phyloP scores from a whole-genome alignment of 2,329 filamentous ascomycete species.

The Septoria linicola region DNA sequence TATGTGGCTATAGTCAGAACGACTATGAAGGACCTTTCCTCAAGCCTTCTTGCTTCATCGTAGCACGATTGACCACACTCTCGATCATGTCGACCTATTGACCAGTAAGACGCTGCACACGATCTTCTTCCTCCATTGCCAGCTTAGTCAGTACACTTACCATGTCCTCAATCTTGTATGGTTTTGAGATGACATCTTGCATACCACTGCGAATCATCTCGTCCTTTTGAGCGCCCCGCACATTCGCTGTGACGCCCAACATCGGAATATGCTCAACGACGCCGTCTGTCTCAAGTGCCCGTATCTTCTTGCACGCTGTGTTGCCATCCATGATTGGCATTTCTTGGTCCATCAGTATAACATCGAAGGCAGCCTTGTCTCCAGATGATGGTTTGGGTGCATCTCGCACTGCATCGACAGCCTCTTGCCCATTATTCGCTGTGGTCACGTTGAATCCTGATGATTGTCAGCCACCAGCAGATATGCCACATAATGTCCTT shows the following conservation, averaged over 20 bases:
- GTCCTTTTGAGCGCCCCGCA: conserved; percentile 35
- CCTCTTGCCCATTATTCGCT: conserved; percentile 38
- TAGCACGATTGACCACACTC: neutral
- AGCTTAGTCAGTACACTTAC: conserved; percentile 23
- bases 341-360: conserved; percentile 38
- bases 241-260: conserved; percentile 39
- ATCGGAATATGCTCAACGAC: conserved; percentile 31
- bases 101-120: conserved; percentile 8
- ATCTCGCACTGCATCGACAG: conserved; percentile 30
- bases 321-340: conserved; percentile 40
- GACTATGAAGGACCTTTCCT: too few species aligned
- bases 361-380: conserved; percentile 29
- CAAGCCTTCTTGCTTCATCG: too few species aligned
- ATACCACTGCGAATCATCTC: conserved; percentile 37
- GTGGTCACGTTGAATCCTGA: conserved; percentile 33
- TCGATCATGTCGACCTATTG: conserved; percentile 20
- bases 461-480: neutral
- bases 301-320: conserved; percentile 31
- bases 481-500: neutral
- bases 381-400: conserved; percentile 20
- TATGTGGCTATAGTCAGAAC: too few species aligned
- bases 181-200: conserved; percentile 37
- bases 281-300: conserved; percentile 28
- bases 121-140: conserved; percentile 1
- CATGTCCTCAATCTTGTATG: conserved; percentile 38